These are phyloP conservation scores for Agrocybe praecox DNA, from an alignment of 768 basidiomycete genomes.

Conservation along the genomic window DNA sequence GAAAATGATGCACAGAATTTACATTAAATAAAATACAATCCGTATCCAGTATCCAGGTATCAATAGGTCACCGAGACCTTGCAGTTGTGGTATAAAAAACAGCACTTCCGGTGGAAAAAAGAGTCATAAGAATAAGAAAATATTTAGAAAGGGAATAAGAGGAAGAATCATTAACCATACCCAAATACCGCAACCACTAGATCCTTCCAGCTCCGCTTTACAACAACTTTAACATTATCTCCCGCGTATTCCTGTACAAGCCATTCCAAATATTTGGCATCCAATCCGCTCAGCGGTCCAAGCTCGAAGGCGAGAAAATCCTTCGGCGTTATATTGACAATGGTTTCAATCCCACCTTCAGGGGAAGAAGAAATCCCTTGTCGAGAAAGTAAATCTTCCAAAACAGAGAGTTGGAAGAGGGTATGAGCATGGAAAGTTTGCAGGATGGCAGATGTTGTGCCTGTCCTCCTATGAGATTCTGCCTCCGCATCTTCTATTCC, in stretches of 20 bases:
- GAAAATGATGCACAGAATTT: not conserved
- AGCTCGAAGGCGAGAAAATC: slow-evolving; percentile 73
- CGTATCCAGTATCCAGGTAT: not conserved
- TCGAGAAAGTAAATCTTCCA: slow-evolving; percentile 20
- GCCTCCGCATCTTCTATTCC: slow-evolving; percentile 20
- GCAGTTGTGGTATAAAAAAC: not conserved
- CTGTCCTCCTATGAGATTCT: slow-evolving; percentile 27
- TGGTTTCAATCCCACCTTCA: slow-evolving; percentile 15
- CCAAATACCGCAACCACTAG: slow-evolving; percentile 48
- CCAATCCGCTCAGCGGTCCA: slow-evolving; percentile 69
- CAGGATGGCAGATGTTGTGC: slow-evolving; percentile 57
- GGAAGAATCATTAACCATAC: slow-evolving; percentile 27
- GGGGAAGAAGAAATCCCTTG: slow-evolving; percentile 6
- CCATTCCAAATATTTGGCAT: slow-evolving; percentile 81
- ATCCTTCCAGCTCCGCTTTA: slow-evolving; percentile 55
- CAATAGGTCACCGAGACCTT: not conserved
- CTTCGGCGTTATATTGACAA: slow-evolving; percentile 55
- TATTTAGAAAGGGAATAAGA: not conserved
- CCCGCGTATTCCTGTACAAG: slow-evolving; percentile 67
- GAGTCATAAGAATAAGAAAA: not conserved
- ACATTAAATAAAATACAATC: not conserved
- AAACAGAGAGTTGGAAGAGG: slow-evolving; percentile 55
- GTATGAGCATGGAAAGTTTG: slow-evolving; percentile 72
- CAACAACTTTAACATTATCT: slow-evolving; percentile 39
- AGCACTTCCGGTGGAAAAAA: not conserved